phyloP scores from a whole-genome alignment of 208 protist species.

The Jaenimonas drosophilae region DNA sequence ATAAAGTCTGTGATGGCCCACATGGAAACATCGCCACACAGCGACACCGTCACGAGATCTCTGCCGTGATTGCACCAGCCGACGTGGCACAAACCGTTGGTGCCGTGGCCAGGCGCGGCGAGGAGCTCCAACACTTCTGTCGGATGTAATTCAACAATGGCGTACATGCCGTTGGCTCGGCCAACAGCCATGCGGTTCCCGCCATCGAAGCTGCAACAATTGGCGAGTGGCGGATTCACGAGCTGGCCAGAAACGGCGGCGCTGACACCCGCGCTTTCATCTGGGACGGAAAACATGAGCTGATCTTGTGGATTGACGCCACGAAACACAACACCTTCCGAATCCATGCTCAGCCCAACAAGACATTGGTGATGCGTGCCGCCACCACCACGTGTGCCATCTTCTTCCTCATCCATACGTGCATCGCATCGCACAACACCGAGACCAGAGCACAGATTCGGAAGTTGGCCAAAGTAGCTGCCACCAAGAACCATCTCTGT shows the following conservation, averaged over 20 bases:
- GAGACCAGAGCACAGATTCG: conserved; percentile 34
- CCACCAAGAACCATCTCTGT: conserved; percentile 1
- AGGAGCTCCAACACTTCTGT: conserved; percentile 9
- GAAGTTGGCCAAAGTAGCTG: conserved; percentile 23
- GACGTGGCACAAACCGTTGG: conserved; percentile 52
- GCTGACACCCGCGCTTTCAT: background rate
- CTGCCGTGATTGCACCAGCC: conserved; percentile 19
- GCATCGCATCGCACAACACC: background rate
- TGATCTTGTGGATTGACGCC: background rate
- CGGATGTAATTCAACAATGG: conserved; percentile 24
- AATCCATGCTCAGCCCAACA: background rate
- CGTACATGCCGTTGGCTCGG: conserved; percentile 56
- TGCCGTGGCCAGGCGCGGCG: conserved; percentile 40
- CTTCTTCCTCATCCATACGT: too few species aligned
- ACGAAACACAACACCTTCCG: background rate
- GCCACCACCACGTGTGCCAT: too few species aligned
- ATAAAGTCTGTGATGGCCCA: conserved; percentile 49
- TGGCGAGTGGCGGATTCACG: conserved; percentile 68
- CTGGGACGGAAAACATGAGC: background rate
- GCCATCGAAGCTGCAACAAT: conserved; percentile 26
- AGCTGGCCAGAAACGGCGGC: conserved; percentile 12
- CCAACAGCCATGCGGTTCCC: conserved; percentile 27
- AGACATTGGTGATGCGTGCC: too few species aligned
- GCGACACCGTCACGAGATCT: conserved; percentile 48
- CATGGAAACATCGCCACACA: conserved; percentile 64